Evolutionary conservation across 2,329 filamentous ascomycete genomes (phyloP), one percentile per base, ranked within the genome.

Genomic region (Colletotrichum filicis): DNA sequence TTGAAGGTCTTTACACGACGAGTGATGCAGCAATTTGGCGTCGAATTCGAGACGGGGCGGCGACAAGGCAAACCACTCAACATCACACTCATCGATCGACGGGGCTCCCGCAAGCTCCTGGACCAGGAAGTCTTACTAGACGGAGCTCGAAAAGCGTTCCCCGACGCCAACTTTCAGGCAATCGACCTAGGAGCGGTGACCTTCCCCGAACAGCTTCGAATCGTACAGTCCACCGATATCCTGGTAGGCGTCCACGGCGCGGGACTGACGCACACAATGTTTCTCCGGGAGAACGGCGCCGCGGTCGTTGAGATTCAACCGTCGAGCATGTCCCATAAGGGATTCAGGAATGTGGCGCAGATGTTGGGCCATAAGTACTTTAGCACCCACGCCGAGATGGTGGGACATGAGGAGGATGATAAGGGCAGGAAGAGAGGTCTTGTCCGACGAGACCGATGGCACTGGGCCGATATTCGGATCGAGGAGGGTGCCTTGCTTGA

Each of bases 221-320:
- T 83, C 1, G 77, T 80, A 11, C 80, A 78, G 16, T 76, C 77
- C 30, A 85, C 84, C 1, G 84, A 86, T 70, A 74, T 86, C 19
- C 78, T 87, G 9, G 80, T 85, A 6, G 84, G 84, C 35, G 81
- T 84, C 1, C 84, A 87, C 75, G 85, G 85, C 55, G 84, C 84
- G 0, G 85, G 83, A 0, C 76, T 86, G 19, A 83, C 84, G 5
- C 83, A 86, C 72, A 75, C 76, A 1, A 80, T 87, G 74, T 87
- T 86, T 68, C 78, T 86, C 73, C 80, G 75, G 1, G 76, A 78
- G 35, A 76, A 77, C 4, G 78, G 77, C 1, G 76, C 76, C 3
- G 80, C 79, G 19, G 75, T 87, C 8, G 81, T 86, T 6, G 85
- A 87, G 77, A 85, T 87, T 32, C 75, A 83, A 37, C 85, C 85